Evolutionary conservation across 139 green algal species (phyloP).

Genomic region (Tetraselmis striata): DNA sequence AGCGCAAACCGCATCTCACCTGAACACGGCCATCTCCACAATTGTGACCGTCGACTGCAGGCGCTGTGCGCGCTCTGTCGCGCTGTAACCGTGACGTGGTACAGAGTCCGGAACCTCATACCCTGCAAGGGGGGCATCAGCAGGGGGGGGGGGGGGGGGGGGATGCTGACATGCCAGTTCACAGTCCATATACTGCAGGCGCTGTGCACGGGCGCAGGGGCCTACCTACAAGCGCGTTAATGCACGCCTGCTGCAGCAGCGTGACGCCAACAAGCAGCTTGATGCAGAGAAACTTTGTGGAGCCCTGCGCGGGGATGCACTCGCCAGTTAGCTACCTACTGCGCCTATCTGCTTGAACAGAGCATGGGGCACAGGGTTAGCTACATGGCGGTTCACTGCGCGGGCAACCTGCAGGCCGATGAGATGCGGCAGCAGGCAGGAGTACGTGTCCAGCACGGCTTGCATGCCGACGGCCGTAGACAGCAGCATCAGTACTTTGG

Average conservation of each 20-base stretch:
- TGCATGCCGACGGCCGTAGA: conserved; percentile 13
- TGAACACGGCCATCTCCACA: conserved; percentile 16
- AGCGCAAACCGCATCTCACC: too few relatives aligned
- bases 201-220: neutral
- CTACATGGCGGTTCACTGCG: too few relatives aligned
- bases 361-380: too few relatives aligned
- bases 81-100: neutral
- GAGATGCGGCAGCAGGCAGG: conserved; percentile 1
- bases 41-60: conserved; percentile 10
- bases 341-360: too few relatives aligned
- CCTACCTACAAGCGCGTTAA: conserved; percentile 2
- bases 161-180: too few relatives aligned
- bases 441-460: neutral
- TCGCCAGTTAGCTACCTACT: neutral
- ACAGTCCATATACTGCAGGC: conserved; percentile 1
- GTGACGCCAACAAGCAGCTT: conserved; percentile 8
- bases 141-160: too few relatives aligned
- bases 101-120: too few relatives aligned
- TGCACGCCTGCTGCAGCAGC: conserved; percentile 7
- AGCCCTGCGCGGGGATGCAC: neutral
- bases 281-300: conserved; percentile 9
- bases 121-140: too few relatives aligned
- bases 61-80: neutral
- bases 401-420: neutral
- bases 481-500: neutral